Evolutionary conservation across 495 filamentous ascomycete species (phyloP).

Genomic region (Staphylotrichum tortipilum): DNA sequence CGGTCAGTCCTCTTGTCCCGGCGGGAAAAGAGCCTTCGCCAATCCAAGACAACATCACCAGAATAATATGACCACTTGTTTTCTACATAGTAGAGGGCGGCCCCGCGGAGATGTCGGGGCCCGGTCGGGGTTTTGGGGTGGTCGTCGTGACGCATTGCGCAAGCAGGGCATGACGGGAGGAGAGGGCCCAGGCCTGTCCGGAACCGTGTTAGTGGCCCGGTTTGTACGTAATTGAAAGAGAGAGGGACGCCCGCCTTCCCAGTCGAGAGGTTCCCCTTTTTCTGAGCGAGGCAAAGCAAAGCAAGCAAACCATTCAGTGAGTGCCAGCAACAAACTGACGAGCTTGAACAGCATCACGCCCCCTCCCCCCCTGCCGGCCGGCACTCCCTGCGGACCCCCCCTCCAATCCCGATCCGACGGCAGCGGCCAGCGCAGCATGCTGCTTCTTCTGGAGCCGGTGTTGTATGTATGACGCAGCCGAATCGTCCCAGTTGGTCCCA

Average conservation of each 20-base stretch:
- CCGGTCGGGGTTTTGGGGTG: neutral
- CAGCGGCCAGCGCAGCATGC: neutral
- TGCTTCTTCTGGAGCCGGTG: too few relatives aligned
- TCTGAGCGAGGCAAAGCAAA: too few relatives aligned
- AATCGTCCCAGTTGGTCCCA: too few relatives aligned
- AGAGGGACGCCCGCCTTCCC: neutral
- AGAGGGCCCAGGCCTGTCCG: conserved; percentile 9
- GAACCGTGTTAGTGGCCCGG: conserved; percentile 18
- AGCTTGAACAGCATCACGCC: neutral
- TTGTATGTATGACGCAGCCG: too few relatives aligned
- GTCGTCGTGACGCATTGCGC: conserved; percentile 10
- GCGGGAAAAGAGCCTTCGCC: too few relatives aligned
- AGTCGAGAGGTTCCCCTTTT: neutral
- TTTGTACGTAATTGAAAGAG: conserved; percentile 31
- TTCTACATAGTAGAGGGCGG: neutral
- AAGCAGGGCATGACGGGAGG: conserved; percentile 10
- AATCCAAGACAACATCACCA: neutral
- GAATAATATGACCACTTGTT: neutral
- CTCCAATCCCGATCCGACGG: neutral
- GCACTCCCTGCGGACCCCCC: neutral
- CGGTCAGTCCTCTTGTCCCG: too few relatives aligned
- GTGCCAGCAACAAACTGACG: too few relatives aligned
- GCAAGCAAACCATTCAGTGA: too few relatives aligned
- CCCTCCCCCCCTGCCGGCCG: neutral
- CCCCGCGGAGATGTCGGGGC: conserved; percentile 23